Percentiles rank a stretch among this genome's conserved stretches.
Conservation (phyloP, 2,329 filamentous ascomycete species). For the Hirsutella minnesotensis region DNA sequence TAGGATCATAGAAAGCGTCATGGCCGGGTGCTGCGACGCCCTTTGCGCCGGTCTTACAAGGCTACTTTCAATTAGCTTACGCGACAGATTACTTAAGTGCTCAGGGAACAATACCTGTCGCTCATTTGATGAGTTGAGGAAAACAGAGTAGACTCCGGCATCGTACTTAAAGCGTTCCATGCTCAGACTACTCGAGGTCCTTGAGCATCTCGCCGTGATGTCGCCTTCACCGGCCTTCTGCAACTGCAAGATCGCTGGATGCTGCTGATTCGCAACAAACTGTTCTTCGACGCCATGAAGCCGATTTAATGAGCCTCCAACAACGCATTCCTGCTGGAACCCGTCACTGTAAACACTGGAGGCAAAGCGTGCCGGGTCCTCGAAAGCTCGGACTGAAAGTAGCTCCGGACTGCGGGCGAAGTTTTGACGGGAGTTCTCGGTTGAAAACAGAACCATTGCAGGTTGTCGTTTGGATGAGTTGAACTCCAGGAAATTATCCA, state of each 20-base stretch:
- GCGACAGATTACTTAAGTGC: constrained; percentile 7
- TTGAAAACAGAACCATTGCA: background rate
- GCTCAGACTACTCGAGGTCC: constrained; percentile 21
- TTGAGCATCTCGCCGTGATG: constrained; percentile 10
- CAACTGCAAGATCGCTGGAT: background rate
- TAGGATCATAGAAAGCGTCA: constrained; percentile 22
- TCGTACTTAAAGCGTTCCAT: constrained; percentile 37
- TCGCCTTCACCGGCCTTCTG: constrained; percentile 3
- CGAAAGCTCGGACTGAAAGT: background rate
- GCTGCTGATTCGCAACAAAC: background rate
- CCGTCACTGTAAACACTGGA: constrained; percentile 2
- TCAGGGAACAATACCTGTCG: constrained; percentile 24
- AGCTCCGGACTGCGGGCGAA: background rate
- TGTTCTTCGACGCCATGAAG: background rate
- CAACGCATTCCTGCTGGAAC: background rate
- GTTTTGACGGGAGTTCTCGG: background rate
- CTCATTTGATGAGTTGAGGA: constrained; percentile 26
- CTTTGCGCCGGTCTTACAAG: background rate
- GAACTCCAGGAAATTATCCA: background rate
- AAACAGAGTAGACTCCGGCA: constrained; percentile 22
- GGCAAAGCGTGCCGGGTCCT: background rate
- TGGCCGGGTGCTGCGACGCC: constrained; percentile 1
- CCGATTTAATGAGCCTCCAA: background rate
- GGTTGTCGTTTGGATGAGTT: background rate
- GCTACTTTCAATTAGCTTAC: constrained; percentile 1